Evolutionary conservation across 2,329 filamentous ascomycete genomes (phyloP), one percentile per base, ranked within the genome.

Genomic region (Cordyceps javanica): DNA sequence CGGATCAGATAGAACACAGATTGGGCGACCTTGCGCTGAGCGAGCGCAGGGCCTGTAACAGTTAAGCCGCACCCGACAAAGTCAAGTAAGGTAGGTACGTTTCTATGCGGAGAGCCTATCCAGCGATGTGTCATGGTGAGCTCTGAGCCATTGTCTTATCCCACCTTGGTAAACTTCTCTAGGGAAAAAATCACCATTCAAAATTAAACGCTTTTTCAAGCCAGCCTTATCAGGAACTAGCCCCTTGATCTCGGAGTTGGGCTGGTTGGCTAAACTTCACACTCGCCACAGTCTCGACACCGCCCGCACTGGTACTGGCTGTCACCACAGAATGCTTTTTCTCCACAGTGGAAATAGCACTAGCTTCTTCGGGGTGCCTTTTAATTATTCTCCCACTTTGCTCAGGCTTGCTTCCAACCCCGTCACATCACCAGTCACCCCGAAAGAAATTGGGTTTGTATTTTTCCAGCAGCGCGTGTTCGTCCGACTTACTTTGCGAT

Each of bases 341-440:
- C 53, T 48, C 53, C 53, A 55, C 53, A 25, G 23, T 25, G 26
- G 44, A 57, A 58, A 53, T 59, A 46, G 45, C 41, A 49, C 57
- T 59, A 59, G 25, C 57, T 50, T 34, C 41, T 59, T 59, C 57
- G 41, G 51, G 51, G 28, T 28, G 16, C 23, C 50, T 32, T 60
- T 53, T 58, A 44, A 55, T 55, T 46, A 55, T 54, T 46, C 55
- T 55, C 54, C 55, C 55, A 46, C 55, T 62, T 61, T 60, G 57
- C 58, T 60, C 50, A 58, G 54, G 60, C 60, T 57, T 60, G 44
- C 57, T 60, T 49, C 49, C 57, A 45, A 30, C 48, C 49, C 56
- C 28, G 42, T 60, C 58, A 56, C 51, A 48, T 61, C 36, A 39
- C 30, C 48, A 56, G 38, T 53, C 55, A 50, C 41, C 51, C 23